Percentiles rank a stretch among this genome's conserved stretches.
These are phyloP conservation scores for Aspergillus latus DNA, from an alignment of 2,329 filamentous ascomycete genomes.

Conservation along the genomic window DNA sequence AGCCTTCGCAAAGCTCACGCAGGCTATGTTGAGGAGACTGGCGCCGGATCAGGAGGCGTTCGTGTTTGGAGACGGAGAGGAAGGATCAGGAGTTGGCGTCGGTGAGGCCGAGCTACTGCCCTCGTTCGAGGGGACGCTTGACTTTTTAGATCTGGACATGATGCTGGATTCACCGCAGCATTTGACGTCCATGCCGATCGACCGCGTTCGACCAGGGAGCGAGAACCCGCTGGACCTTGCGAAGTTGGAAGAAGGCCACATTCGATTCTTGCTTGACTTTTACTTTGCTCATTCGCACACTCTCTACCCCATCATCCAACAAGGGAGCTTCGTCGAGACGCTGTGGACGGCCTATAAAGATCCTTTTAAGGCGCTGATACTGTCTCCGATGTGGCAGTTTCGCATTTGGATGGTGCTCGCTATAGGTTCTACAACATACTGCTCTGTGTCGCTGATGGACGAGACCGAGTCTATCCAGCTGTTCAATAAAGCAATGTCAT, in stretches of 20 bases:
- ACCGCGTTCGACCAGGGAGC: slow-evolving; percentile 4
- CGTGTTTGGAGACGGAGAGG: slow-evolving; percentile 32
- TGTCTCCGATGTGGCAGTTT: slow-evolving; percentile 40
- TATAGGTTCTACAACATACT: slow-evolving; percentile 49
- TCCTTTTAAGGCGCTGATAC: slow-evolving; percentile 28
- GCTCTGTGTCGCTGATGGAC: slow-evolving; percentile 45
- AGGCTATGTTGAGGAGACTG: slow-evolving; percentile 44
- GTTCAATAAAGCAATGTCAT: slow-evolving; percentile 47
- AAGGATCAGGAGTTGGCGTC: background rate
- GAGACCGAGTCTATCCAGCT: slow-evolving; percentile 46
- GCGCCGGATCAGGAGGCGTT: slow-evolving; percentile 47
- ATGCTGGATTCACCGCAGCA: background rate
- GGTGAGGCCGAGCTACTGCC: too few species aligned
- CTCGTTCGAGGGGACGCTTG: background rate
- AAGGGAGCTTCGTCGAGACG: slow-evolving; percentile 35
- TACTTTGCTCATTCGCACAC: slow-evolving; percentile 52
- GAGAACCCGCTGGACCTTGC: slow-evolving; percentile 20
- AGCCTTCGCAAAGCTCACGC: slow-evolving; percentile 48
- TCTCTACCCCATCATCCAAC: slow-evolving; percentile 46
- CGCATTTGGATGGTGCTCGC: slow-evolving; percentile 53
- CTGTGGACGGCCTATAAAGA: slow-evolving; percentile 33
- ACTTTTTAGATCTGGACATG: background rate
- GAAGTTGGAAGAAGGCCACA: background rate
- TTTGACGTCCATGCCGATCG: background rate
- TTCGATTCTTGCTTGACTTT: slow-evolving; percentile 35